Percentiles rank a stretch among this genome's conserved stretches.
These are phyloP conservation scores for Yamadazyma nakazawae DNA, from an alignment of 805 yeast genomes.

Conservation along the genomic window DNA sequence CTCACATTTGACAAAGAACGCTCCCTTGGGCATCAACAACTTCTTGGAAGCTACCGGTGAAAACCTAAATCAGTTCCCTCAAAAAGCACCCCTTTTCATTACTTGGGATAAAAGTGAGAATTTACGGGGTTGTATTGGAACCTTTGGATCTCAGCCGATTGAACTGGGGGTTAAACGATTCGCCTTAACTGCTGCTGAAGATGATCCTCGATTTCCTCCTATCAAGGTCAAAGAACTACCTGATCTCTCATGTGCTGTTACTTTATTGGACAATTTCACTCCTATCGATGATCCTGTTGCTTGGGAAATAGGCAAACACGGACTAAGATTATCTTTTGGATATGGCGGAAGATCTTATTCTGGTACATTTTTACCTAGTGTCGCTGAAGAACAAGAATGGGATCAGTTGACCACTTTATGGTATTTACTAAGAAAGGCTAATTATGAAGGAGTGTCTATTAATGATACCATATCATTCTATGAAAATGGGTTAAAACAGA, in stretches of 20 bases:
- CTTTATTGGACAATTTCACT: constrained; percentile 60
- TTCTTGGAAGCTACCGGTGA: constrained; percentile 15
- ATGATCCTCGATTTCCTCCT: constrained; percentile 77
- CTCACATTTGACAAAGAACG: constrained; percentile 17
- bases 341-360: constrained; percentile 40
- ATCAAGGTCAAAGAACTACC: constrained; percentile 55
- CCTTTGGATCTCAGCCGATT: constrained; percentile 55
- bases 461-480: constrained; percentile 23
- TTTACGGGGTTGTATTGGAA: constrained; percentile 92
- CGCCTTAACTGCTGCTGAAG: constrained; percentile 60
- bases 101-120: constrained; percentile 68
- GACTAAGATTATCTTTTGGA: constrained; percentile 59
- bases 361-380: constrained; percentile 89
- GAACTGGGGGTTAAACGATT: constrained; percentile 60
- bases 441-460: constrained; percentile 24
- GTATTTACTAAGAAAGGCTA: constrained; percentile 74
- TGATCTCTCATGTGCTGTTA: constrained; percentile 54
- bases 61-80: constrained; percentile 15
- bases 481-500: constrained; percentile 25
- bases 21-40: constrained; percentile 14
- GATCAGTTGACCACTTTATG: constrained; percentile 64
- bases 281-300: constrained; percentile 50
- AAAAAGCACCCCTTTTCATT: constrained; percentile 65
- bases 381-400: constrained; percentile 88
- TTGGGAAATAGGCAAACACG: constrained; percentile 84